These are phyloP conservation scores for Leccinum incarnatum DNA, from an alignment of 768 basidiomycete genomes.

Conservation along the genomic window DNA sequence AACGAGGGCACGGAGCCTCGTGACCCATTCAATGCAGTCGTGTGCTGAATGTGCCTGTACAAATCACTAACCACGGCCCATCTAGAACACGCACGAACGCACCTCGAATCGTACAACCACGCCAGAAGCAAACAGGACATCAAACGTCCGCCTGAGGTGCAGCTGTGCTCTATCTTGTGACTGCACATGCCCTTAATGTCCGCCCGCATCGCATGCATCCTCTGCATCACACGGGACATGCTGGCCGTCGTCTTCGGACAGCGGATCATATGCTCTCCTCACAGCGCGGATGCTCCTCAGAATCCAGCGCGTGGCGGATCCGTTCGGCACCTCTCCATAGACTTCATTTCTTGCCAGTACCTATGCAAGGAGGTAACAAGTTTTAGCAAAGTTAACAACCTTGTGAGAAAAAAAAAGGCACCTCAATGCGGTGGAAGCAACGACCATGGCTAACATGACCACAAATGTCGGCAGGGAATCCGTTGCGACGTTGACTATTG, in stretches of 20 bases:
- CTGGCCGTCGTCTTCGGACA: slow-evolving; percentile 30
- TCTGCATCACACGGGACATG: slow-evolving; percentile 25
- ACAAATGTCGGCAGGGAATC: slow-evolving; percentile 32
- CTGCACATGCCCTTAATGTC: slow-evolving; percentile 49
- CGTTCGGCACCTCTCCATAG: slow-evolving; percentile 13
- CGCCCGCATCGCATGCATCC: slow-evolving; percentile 67
- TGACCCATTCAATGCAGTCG: slow-evolving; percentile 82
- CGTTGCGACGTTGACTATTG: slow-evolving; percentile 32
- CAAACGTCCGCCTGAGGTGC: slow-evolving; percentile 69
- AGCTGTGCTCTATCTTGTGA: slow-evolving; percentile 44
- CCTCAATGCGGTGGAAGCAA: slow-evolving; percentile 34
- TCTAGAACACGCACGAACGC: slow-evolving; percentile 15
- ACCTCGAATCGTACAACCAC: slow-evolving; percentile 79
- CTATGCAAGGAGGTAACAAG: slow-evolving; percentile 1
- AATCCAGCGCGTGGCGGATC: slow-evolving; percentile 55
- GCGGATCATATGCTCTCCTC: slow-evolving; percentile 47
- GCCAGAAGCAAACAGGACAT: slow-evolving; percentile 69
- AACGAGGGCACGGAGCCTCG: slow-evolving; percentile 59
- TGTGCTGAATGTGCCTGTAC: slow-evolving; percentile 59
- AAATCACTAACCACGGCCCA: not conserved
- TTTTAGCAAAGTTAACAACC: not conserved
- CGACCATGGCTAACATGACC: slow-evolving; percentile 36
- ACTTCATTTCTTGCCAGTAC: slow-evolving; percentile 35
- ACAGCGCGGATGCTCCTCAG: slow-evolving; percentile 66
- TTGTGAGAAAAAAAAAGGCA: slow-evolving; percentile 1